Conservation (phyloP, 2,329 filamentous ascomycete species). For the Cercospora zeae-maydis region DNA sequence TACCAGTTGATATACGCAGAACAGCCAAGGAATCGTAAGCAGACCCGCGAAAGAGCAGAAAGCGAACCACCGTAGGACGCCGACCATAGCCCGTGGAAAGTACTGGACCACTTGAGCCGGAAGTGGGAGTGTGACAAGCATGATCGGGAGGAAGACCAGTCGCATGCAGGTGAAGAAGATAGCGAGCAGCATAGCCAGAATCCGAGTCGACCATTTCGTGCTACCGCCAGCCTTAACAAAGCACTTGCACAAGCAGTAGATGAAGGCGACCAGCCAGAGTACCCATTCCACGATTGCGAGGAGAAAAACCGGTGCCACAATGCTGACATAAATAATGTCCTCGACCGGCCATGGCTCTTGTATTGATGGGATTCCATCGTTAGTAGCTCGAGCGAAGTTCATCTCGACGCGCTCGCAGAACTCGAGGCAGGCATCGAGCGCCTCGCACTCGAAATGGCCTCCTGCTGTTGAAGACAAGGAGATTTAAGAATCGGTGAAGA, state of each 20-base stretch:
- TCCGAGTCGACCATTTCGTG: conserved; percentile 69
- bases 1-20: conserved; percentile 87
- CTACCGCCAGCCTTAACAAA: conserved; percentile 66
- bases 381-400: conserved; percentile 11
- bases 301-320: conserved; percentile 77
- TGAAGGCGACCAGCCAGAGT: conserved; percentile 87
- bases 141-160: conserved; percentile 88
- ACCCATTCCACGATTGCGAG: conserved; percentile 90
- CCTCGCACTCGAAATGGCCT: background rate
- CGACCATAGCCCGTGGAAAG: conserved; percentile 68
- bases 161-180: conserved; percentile 70
- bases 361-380: conserved; percentile 16
- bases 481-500: background rate
- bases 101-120: conserved; percentile 67
- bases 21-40: conserved; percentile 83
- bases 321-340: conserved; percentile 79
- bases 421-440: background rate
- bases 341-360: conserved; percentile 28
- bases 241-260: conserved; percentile 86
- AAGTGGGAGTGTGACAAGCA: conserved; percentile 87
- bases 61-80: conserved; percentile 83
- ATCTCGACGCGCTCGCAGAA: conserved; percentile 8
- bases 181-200: conserved; percentile 73
- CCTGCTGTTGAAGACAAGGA: background rate
- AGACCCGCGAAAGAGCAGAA: conserved; percentile 90